Percentiles rank a stretch among this genome's conserved stretches.
Conservation (phyloP, 805 yeast species). For the Spathaspora hagerdaliae region DNA sequence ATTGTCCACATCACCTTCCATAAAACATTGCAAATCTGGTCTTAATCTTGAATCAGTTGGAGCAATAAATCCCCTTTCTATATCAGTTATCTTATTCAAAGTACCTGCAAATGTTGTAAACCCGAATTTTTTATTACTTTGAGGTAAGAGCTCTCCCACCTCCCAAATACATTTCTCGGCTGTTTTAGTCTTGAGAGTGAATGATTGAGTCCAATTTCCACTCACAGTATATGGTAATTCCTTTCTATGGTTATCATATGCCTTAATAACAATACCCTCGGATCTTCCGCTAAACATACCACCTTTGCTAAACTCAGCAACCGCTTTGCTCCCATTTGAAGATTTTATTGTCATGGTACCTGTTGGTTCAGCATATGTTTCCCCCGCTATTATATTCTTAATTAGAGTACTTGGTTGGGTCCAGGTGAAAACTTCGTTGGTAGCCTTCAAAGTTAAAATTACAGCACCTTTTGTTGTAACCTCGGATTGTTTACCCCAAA, state of each 20-base stretch:
- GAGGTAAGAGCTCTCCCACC: conserved; percentile 58
- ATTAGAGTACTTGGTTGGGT: conserved; percentile 75
- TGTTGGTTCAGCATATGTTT: conserved; percentile 85
- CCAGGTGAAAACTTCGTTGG: conserved; percentile 80
- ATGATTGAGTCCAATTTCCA: conserved; percentile 84
- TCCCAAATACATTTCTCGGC: conserved; percentile 59
- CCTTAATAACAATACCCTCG: conserved; percentile 55
- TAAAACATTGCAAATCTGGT: conserved; percentile 79
- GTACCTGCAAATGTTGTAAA: conserved; percentile 80
- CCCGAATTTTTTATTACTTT: conserved; percentile 69
- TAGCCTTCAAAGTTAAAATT: conserved; percentile 48
- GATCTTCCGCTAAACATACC: conserved; percentile 83
- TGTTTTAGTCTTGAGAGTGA: conserved; percentile 42
- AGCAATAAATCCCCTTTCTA: conserved; percentile 64
- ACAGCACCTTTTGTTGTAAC: conserved; percentile 70
- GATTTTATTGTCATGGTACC: conserved; percentile 64
- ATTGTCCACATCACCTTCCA: conserved; percentile 58
- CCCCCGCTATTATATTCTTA: conserved; percentile 91
- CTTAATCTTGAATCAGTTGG: conserved; percentile 88
- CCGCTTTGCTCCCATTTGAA: conserved; percentile 65
- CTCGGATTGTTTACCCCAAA: conserved; percentile 94
- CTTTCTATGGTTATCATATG: conserved; percentile 33
- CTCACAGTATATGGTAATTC: conserved; percentile 38
- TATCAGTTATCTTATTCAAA: conserved; percentile 69
- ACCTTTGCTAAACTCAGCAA: conserved; percentile 70